Evolutionary conservation across 371 early-diverging fungal species (phyloP), one percentile per base, ranked within the genome.

Genomic region (Lichtheimia corymbifera): DNA sequence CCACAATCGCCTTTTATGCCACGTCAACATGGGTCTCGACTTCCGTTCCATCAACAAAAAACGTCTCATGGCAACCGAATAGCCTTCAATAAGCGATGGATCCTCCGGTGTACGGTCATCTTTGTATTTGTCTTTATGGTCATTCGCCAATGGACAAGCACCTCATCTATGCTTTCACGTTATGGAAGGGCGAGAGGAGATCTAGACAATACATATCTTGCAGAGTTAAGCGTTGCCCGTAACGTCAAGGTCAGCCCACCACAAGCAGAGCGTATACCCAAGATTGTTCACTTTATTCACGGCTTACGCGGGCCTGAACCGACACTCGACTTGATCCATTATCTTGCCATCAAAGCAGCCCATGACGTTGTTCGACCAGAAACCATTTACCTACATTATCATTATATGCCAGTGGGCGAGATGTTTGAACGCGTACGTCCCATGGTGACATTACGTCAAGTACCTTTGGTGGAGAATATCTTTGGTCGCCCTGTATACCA

Each of bases 211-310:
- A 9, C 35, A 35, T 35, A 35, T 9, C 35, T 71, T 57, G 50
- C 64, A 18, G 73, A 76, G 50, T 45, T 76, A 3, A 15, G 47
- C 6, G 42, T 71, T 14, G 77, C 73, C 9, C 66, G 61, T 4
- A 50, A 63, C 18, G 58, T 57, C 6, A 45, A 61, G 20, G 22
- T 71, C 12, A 35, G 6, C 41, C 12, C 73, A 5, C 40, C 63
- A 4, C 11, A 6, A 35, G 73, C 62, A 27, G 49, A 13, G 61
- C 57, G 59, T 45, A 71, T 81, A 60, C 83, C 83, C 35, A 82
- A 80, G 42, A 78, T 83, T 20, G 78, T 81, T 18, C 81, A 80
- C 59, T 83, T 83, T 55, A 70, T 83, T 4, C 77, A 81, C 56
- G 83, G 82, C 15, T 51, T 83, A 27, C 59, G 67, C 47, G 74